Evolutionary conservation across 805 yeast species (phyloP).

Genomic region (Yamadazyma sp.): DNA sequence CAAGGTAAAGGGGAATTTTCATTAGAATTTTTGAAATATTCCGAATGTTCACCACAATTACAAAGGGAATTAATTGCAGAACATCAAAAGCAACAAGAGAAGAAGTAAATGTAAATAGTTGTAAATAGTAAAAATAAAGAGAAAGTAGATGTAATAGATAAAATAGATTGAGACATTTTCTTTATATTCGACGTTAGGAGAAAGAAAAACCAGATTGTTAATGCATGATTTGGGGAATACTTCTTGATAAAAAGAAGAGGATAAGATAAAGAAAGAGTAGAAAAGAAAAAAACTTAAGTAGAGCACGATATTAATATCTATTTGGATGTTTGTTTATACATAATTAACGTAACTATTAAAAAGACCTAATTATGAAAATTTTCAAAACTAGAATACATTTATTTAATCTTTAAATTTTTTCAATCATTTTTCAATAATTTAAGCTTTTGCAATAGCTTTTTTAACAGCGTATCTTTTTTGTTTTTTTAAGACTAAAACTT

Average conservation of each 20-base stretch:
- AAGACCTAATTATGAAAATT: slow-evolving; percentile 22
- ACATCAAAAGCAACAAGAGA: slow-evolving; percentile 41
- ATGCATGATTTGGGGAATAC: too few relatives aligned
- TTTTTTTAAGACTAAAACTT: slow-evolving; percentile 95
- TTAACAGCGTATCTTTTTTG: slow-evolving; percentile 93
- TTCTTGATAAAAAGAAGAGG: not conserved
- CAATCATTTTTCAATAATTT: slow-evolving; percentile 29
- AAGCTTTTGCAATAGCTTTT: slow-evolving; percentile 97
- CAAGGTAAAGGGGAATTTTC: slow-evolving; percentile 99
- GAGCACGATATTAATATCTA: slow-evolving; percentile 13
- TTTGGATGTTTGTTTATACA: slow-evolving; percentile 16
- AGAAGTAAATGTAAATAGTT: slow-evolving; percentile 15
- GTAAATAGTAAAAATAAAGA: slow-evolving; percentile 1
- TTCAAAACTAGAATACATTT: slow-evolving; percentile 28
- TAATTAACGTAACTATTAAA: slow-evolving; percentile 27
- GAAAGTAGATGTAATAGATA: too few relatives aligned
- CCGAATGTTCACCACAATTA: slow-evolving; percentile 85
- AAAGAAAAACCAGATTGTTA: not conserved
- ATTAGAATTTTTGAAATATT: slow-evolving; percentile 88
- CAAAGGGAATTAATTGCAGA: slow-evolving; percentile 89
- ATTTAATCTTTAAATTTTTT: slow-evolving; percentile 9
- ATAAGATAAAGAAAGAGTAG: not conserved
- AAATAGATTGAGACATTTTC: too few relatives aligned
- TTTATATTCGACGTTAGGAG: not conserved
- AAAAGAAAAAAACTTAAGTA: not conserved